These are phyloP conservation scores for Comarum palustre DNA, from an alignment of 306 rosid species.

Conservation along the genomic window DNA sequence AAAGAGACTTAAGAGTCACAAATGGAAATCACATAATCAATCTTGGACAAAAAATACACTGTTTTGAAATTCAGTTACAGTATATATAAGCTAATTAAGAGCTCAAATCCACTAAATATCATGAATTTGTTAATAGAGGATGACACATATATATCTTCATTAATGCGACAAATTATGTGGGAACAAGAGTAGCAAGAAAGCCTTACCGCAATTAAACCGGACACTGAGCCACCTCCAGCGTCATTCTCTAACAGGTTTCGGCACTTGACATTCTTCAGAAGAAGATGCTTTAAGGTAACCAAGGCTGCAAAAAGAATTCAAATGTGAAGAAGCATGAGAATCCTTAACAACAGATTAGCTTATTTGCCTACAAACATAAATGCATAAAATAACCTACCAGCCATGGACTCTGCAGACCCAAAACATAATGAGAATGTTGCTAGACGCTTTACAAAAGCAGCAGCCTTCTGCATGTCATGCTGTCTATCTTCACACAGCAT, in stretches of 20 bases:
- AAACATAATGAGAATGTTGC: constrained; percentile 65
- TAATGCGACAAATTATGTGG: neutral
- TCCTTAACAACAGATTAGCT: neutral
- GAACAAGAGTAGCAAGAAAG: constrained; percentile 18
- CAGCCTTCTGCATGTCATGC: constrained; percentile 98
- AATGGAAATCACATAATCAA: neutral
- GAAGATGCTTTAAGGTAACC: constrained; percentile 85
- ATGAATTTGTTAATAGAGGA: neutral
- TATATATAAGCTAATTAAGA: neutral
- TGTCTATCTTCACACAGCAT: constrained; percentile 97
- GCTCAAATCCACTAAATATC: constrained; percentile 2
- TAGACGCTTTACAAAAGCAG: constrained; percentile 89
- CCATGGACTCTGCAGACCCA: constrained; percentile 87
- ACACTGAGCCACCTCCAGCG: constrained; percentile 89
- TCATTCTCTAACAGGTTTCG: constrained; percentile 95
- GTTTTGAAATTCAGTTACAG: neutral
- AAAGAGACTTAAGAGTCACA: too few species aligned
- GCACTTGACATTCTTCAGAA: constrained; percentile 86
- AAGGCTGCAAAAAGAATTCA: constrained; percentile 57
- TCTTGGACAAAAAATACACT: neutral
- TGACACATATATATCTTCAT: neutral
- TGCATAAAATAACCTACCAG: constrained; percentile 53
- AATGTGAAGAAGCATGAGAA: constrained; percentile 16
- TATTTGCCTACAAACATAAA: neutral
- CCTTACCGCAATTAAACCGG: constrained; percentile 69